These are phyloP conservation scores for Lachnellula subtilissima DNA, from an alignment of 2,329 filamentous ascomycete species.

Conservation along the genomic window DNA sequence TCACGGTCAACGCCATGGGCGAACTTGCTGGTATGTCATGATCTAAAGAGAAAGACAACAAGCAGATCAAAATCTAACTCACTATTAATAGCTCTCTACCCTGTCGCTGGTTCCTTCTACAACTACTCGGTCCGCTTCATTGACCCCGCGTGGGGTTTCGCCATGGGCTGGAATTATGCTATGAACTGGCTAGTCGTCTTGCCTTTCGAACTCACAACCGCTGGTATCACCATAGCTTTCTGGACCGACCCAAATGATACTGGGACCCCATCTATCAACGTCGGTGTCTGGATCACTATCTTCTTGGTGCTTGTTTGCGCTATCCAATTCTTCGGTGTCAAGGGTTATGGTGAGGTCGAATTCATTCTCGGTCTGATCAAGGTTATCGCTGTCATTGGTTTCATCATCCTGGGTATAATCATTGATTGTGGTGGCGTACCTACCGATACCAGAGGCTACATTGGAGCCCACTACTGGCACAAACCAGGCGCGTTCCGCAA, in stretches of 20 bases:
- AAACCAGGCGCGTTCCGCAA: conserved; percentile 79
- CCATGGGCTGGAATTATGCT: conserved; percentile 92
- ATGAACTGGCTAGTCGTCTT: conserved; percentile 82
- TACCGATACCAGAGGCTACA: conserved; percentile 47
- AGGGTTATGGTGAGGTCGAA: conserved; percentile 87
- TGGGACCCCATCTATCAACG: conserved; percentile 39
- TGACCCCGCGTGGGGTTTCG: conserved; percentile 92
- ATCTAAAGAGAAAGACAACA: background rate
- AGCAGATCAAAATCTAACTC: background rate
- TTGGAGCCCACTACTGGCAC: conserved; percentile 67
- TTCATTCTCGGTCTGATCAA: conserved; percentile 86
- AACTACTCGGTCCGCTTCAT: conserved; percentile 89
- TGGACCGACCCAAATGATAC: conserved; percentile 55
- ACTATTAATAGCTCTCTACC: conserved; percentile 55
- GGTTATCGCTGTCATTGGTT: conserved; percentile 77
- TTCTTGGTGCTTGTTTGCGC: conserved; percentile 72
- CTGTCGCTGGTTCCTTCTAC: conserved; percentile 86
- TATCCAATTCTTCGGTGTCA: conserved; percentile 87
- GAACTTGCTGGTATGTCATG: conserved; percentile 76
- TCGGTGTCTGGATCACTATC: conserved; percentile 74
- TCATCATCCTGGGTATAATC: conserved; percentile 58
- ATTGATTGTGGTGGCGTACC: conserved; percentile 23
- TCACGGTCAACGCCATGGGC: conserved; percentile 70
- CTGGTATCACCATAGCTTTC: conserved; percentile 76
- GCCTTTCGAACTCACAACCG: conserved; percentile 81